Percentiles rank a stretch among this genome's conserved stretches.
Conservation (phyloP, 2,329 filamentous ascomycete species). For the Dendrostoma leiphaemia region DNA sequence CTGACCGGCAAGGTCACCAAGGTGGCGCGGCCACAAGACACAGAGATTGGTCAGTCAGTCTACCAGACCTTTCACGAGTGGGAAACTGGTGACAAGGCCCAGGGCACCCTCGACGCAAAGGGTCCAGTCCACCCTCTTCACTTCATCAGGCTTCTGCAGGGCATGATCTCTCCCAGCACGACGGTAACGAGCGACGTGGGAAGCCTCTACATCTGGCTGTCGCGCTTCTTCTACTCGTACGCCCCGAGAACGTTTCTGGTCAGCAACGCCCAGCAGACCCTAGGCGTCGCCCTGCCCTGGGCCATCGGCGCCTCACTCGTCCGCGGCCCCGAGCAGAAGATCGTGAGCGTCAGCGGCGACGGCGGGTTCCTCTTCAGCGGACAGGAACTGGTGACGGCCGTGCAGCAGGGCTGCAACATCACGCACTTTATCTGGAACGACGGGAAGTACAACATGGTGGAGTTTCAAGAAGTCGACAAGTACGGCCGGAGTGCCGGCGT, state of each 20-base stretch:
- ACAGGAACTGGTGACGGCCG: slow-evolving; percentile 44
- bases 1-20: slow-evolving; percentile 31
- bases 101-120: slow-evolving; percentile 19
- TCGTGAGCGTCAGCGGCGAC: slow-evolving; percentile 43
- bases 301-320: slow-evolving; percentile 44
- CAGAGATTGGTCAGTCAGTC: slow-evolving; percentile 31
- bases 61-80: slow-evolving; percentile 35
- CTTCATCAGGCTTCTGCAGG: slow-evolving; percentile 42
- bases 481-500: slow-evolving; percentile 44
- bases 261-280: slow-evolving; percentile 47
- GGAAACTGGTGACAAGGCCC: slow-evolving; percentile 25
- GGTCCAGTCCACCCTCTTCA: slow-evolving; percentile 41
- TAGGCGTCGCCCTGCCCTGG: slow-evolving; percentile 46
- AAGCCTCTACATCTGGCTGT: slow-evolving; percentile 48
- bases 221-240: slow-evolving; percentile 43
- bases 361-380: slow-evolving; percentile 49
- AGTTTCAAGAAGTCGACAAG: slow-evolving; percentile 50
- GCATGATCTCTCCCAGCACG: slow-evolving; percentile 36
- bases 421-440: slow-evolving; percentile 52
- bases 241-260: slow-evolving; percentile 42
- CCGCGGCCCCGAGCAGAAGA: slow-evolving; percentile 40
- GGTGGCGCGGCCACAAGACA: slow-evolving; percentile 33
- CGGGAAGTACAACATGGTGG: slow-evolving; percentile 48
- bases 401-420: slow-evolving; percentile 45
- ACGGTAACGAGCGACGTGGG: slow-evolving; percentile 45